Evolutionary conservation across 495 filamentous ascomycete genomes (phyloP).

Genomic region (Sphaerosporella brunnea): DNA sequence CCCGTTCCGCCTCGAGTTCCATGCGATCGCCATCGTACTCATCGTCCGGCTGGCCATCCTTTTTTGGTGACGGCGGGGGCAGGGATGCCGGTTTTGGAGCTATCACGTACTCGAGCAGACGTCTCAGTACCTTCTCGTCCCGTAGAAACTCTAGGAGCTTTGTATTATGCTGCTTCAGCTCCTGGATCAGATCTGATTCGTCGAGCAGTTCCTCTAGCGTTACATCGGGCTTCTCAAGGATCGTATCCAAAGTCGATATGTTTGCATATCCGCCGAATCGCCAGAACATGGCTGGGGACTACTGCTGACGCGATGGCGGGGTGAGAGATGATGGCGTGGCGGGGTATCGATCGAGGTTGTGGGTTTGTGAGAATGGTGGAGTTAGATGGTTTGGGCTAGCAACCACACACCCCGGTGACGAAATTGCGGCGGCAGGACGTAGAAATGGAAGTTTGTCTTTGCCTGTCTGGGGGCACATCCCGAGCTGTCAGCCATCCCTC

Average conservation of each 20-base stretch:
- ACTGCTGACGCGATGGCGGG: neutral
- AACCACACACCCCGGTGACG: neutral
- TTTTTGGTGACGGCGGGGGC: constrained; percentile 13
- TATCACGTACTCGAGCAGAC: constrained; percentile 76
- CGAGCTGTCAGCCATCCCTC: constrained; percentile 1
- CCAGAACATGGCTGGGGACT: constrained; percentile 67
- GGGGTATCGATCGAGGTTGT: constrained; percentile 8
- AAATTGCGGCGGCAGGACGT: neutral
- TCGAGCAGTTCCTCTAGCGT: constrained; percentile 90
- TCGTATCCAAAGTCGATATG: constrained; percentile 84
- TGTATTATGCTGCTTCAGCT: constrained; percentile 93
- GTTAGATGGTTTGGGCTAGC: constrained; percentile 12
- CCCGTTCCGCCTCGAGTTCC: constrained; percentile 37
- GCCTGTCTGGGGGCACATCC: neutral
- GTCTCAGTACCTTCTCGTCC: constrained; percentile 69
- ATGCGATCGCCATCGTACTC: constrained; percentile 35
- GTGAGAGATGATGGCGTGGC: neutral
- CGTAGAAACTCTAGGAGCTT: constrained; percentile 94
- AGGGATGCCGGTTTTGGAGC: constrained; percentile 46
- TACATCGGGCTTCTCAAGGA: constrained; percentile 89
- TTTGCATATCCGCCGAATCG: constrained; percentile 96
- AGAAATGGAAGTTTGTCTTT: neutral
- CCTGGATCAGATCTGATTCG: constrained; percentile 87
- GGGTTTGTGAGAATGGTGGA: constrained; percentile 11
- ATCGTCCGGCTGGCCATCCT: constrained; percentile 45